phyloP scores from a whole-genome alignment of 2,329 filamentous ascomycete species.

The Sclerotinia minor region DNA sequence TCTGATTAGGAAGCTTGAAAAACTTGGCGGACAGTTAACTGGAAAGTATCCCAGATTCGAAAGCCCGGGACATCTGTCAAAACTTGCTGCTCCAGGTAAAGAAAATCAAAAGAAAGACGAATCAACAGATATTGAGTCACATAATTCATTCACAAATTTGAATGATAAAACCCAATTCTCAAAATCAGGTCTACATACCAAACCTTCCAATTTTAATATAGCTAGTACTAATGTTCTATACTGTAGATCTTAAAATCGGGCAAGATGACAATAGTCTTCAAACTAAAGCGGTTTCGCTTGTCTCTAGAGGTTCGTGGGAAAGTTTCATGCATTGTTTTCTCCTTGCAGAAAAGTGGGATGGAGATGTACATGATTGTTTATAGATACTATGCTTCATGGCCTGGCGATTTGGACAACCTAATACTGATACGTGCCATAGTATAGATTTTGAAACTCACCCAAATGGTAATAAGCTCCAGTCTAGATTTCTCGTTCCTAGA shows the following conservation, averaged over 20 bases:
- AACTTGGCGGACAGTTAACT: neutral
- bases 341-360: neutral
- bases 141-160: neutral
- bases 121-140: neutral
- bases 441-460: neutral
- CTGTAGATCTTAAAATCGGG: neutral
- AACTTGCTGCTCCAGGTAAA: neutral
- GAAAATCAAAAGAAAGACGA: neutral
- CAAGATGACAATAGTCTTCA: neutral
- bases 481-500: neutral
- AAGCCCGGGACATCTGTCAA: neutral
- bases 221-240: neutral
- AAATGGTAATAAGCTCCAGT: neutral
- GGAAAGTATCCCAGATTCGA: neutral
- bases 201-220: neutral
- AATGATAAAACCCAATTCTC: neutral
- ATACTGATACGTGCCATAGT: neutral
- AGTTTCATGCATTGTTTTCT: neutral
- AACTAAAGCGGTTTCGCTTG: neutral
- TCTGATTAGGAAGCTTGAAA: neutral
- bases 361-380: neutral
- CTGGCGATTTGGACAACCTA: neutral
- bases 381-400: neutral
- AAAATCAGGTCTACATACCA: neutral
- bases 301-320: neutral